Percentiles rank a stretch among this genome's conserved stretches.
Conservation (phyloP, 495 filamentous ascomycete species). For the Geoglossum glabrum region DNA sequence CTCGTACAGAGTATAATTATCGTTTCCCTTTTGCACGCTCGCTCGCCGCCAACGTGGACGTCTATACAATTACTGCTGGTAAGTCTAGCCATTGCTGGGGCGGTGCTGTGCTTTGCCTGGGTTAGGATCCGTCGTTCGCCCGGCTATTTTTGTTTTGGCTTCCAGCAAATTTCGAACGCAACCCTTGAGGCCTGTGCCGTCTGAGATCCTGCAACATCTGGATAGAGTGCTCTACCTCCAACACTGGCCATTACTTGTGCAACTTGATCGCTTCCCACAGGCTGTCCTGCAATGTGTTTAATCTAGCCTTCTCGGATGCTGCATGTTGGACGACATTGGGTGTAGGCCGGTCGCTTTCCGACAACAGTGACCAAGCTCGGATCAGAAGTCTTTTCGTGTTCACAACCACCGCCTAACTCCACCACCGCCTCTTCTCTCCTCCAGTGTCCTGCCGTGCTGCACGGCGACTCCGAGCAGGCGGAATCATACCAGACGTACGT, state of each 20-base stretch:
- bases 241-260: background rate
- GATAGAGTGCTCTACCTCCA: background rate
- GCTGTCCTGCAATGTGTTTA: background rate
- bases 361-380: background rate
- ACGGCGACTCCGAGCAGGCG: background rate
- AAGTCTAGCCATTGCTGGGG: background rate
- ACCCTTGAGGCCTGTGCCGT: background rate
- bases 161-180: conserved; percentile 2
- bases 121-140: background rate
- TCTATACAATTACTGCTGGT: background rate
- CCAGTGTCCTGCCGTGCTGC: background rate
- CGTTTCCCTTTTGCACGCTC: background rate
- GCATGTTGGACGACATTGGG: background rate
- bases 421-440: background rate
- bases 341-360: background rate
- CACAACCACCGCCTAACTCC: background rate
- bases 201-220: conserved; percentile 1
- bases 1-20: background rate
- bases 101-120: background rate
- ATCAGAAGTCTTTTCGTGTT: background rate
- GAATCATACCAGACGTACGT: background rate
- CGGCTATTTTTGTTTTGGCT: conserved; percentile 1
- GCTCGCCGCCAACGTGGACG: background rate
- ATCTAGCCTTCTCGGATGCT: background rate
- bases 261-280: background rate